Conservation (phyloP, 176 grass and related monocot genomes). For the Leersia perrieri region DNA sequence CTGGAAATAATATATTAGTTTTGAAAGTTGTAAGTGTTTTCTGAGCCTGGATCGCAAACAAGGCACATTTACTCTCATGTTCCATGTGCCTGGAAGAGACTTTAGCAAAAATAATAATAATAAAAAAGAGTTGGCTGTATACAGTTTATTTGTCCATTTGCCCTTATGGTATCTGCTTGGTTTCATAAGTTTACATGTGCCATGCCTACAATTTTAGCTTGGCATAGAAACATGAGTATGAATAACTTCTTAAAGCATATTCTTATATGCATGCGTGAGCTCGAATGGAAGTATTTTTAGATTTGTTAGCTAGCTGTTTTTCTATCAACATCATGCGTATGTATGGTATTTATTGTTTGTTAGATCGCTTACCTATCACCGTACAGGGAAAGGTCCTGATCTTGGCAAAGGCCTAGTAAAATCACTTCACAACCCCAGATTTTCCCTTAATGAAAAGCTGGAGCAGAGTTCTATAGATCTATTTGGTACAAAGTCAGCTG, state of each 20-base stretch:
- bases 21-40: constrained; percentile 8
- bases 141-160: constrained; percentile 9
- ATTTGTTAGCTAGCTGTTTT: not conserved
- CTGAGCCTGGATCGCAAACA: constrained; percentile 6
- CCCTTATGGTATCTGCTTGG: not conserved
- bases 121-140: not conserved
- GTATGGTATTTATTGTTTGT: constrained; percentile 12
- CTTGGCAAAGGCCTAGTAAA: constrained; percentile 71
- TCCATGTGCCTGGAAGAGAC: constrained; percentile 7
- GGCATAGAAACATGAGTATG: not conserved
- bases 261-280: not conserved
- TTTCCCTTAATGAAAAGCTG: constrained; percentile 84
- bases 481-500: constrained; percentile 52
- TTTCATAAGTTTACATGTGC: constrained; percentile 8
- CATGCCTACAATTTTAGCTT: not conserved
- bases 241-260: constrained; percentile 17
- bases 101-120: not conserved
- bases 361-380: constrained; percentile 19
- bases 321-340: constrained; percentile 5
- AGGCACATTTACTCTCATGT: not conserved
- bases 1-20: constrained; percentile 7
- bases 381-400: constrained; percentile 72
- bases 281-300: not conserved
- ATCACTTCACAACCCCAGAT: constrained; percentile 85
- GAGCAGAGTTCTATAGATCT: constrained; percentile 85